These are phyloP conservation scores for Heliosperma pusillum DNA, from an alignment of 148 eudicot genomes.

Conservation along the genomic window DNA sequence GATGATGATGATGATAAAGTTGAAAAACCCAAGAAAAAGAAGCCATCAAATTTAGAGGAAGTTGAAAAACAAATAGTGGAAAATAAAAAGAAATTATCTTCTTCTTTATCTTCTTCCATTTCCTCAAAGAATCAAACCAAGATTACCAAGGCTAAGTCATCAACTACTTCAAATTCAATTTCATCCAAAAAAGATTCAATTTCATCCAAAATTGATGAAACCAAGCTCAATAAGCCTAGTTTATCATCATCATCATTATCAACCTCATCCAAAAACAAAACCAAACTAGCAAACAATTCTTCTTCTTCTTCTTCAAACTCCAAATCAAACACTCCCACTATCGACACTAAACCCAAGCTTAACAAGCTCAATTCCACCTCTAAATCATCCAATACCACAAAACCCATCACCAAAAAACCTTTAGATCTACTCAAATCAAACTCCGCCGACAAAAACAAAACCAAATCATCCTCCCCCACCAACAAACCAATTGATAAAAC, in stretches of 20 bases:
- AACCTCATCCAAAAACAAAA: slow-evolving; percentile 25
- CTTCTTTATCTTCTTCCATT: slow-evolving; percentile 3
- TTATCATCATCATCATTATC: slow-evolving; percentile 13
- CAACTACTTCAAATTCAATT: background rate
- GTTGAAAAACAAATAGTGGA: slow-evolving; percentile 16
- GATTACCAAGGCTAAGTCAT: slow-evolving; percentile 26
- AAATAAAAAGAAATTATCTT: slow-evolving; percentile 28
- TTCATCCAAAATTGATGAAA: slow-evolving; percentile 31
- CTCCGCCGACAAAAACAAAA: slow-evolving; percentile 35
- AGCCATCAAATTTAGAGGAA: slow-evolving; percentile 15
- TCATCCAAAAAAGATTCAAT: background rate
- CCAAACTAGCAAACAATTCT: slow-evolving; percentile 31
- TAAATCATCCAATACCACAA: slow-evolving; percentile 35
- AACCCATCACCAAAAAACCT: slow-evolving; percentile 31
- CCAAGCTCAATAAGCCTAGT: slow-evolving; percentile 38
- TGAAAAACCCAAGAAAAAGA: slow-evolving; percentile 15
- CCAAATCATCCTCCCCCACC: slow-evolving; percentile 36
- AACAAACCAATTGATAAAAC: slow-evolving; percentile 3
- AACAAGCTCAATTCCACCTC: slow-evolving; percentile 62
- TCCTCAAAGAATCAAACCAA: slow-evolving; percentile 44
- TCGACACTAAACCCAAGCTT: slow-evolving; percentile 38
- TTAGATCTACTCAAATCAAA: slow-evolving; percentile 45
- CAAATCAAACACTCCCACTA: background rate
- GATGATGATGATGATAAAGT: background rate
- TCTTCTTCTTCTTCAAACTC: slow-evolving; percentile 16